Conservation (phyloP, 2,329 filamentous ascomycete species). For the Fusarium ambrosium region DNA sequence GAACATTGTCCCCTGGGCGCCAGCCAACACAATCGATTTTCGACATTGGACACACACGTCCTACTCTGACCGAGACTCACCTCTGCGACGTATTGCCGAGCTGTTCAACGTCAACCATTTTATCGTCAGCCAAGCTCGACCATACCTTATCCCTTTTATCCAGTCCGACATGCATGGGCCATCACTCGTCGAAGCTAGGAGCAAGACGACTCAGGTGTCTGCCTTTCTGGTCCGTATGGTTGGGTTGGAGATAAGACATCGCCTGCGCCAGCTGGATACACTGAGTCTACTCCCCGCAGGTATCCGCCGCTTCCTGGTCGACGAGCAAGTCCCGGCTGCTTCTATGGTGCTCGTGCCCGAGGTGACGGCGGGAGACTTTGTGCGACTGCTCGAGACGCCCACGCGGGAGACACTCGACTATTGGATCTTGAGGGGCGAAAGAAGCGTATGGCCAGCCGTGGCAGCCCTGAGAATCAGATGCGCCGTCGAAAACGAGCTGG, state of each 20-base stretch:
- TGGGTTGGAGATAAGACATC: slow-evolving; percentile 82
- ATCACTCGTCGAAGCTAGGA: slow-evolving; percentile 70
- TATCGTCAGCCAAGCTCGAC: slow-evolving; percentile 91
- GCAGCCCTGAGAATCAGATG: slow-evolving; percentile 85
- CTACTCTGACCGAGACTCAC: slow-evolving; percentile 74
- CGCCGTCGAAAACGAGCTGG: slow-evolving; percentile 88
- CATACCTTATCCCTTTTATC: slow-evolving; percentile 89
- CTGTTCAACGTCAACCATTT: slow-evolving; percentile 96
- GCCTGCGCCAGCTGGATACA: slow-evolving; percentile 84
- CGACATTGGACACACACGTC: slow-evolving; percentile 76
- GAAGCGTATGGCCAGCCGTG: slow-evolving; percentile 91
- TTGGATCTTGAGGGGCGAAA: slow-evolving; percentile 88
- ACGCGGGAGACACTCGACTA: slow-evolving; percentile 81
- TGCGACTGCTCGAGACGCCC: slow-evolving; percentile 85
- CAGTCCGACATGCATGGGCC: slow-evolving; percentile 85
- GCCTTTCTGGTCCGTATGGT: slow-evolving; percentile 76
- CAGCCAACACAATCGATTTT: slow-evolving; percentile 72
- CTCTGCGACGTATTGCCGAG: slow-evolving; percentile 79
- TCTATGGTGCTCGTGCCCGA: slow-evolving; percentile 87
- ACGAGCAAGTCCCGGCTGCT: slow-evolving; percentile 84
- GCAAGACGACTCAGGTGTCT: slow-evolving; percentile 69
- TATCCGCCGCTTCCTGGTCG: slow-evolving; percentile 82
- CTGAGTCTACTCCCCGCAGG: slow-evolving; percentile 78
- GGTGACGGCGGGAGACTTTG: slow-evolving; percentile 79
- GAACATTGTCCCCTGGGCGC: slow-evolving; percentile 80